Conservation (phyloP, 768 basidiomycete genomes). For the Mycena crocata region DNA sequence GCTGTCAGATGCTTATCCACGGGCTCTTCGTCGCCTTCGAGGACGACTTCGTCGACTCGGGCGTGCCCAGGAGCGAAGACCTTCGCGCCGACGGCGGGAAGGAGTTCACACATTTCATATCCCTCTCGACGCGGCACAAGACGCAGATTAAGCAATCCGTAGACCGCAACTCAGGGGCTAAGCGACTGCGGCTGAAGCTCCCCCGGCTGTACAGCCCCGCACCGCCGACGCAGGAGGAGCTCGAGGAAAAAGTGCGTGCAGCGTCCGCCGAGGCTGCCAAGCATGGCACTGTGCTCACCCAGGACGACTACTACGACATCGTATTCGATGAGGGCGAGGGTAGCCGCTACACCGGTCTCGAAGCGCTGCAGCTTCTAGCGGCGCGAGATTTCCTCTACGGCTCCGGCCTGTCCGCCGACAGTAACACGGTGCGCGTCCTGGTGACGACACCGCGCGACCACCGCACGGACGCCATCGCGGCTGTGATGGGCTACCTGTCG, state of each 20-base stretch:
- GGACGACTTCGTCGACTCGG: constrained; percentile 33
- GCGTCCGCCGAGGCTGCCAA: constrained; percentile 15
- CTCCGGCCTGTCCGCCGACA: constrained; percentile 6
- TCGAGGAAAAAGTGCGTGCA: constrained; percentile 11
- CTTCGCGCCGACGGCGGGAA: constrained; percentile 28
- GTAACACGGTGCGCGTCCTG: constrained; percentile 18
- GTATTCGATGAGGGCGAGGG: constrained; percentile 29
- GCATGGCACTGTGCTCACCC: constrained; percentile 3
- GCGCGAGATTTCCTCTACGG: constrained; percentile 33
- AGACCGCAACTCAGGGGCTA: constrained; percentile 8
- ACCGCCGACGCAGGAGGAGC: constrained; percentile 17
- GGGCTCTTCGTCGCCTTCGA: constrained; percentile 39
- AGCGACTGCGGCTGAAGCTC: constrained; percentile 17
- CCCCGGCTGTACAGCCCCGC: constrained; percentile 22
- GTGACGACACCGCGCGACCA: constrained; percentile 39
- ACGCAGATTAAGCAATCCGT: constrained; percentile 7
- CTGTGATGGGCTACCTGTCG: constrained; percentile 30
- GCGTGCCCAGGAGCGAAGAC: constrained; percentile 14
- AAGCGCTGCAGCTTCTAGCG: constrained; percentile 32
- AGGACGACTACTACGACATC: constrained; percentile 29
- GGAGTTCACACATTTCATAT: constrained; percentile 32
- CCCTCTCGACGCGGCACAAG: constrained; percentile 27
- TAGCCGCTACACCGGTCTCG: constrained; percentile 29
- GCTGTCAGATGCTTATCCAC: constrained; percentile 34
- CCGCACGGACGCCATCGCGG: constrained; percentile 36